Base-by-base conservation (phyloP, 495 filamentous ascomycete genomes). In the Elaphomyces granulatus region DNA sequence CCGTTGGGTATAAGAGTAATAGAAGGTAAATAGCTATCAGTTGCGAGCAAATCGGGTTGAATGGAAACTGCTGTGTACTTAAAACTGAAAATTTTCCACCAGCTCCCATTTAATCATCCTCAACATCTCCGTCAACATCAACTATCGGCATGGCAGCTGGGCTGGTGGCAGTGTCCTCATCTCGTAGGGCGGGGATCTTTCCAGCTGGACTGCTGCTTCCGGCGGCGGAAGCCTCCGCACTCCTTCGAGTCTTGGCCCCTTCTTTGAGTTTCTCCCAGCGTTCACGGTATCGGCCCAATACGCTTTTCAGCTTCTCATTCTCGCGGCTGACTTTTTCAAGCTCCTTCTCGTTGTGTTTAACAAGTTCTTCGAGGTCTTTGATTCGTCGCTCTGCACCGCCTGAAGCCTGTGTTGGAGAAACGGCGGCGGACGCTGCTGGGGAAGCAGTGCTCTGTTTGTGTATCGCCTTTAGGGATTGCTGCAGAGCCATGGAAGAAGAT, bases 221-320 rank as follows among this genome's bases (percentile, higher is more conserved):
- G 40, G 43, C 18, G 2, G 42, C 28, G n/a, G 38, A 30, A 2
- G 42, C 40, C 15, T 35, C 31, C 18, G 39, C 34, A 15, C 71
- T 72, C 28, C 74, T 58, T 35, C 74, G 52, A 1, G 72, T 77
- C 57, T 81, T 86, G 9, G 87, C 87, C 0, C 81, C 78, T 14
- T 83, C 79, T 54, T 90, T 88, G 50, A 94, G 62, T 56, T 79
- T 78, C 58, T 92, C 81, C 80, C 83, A 94, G 44, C 75, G 68
- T 39, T 84, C 78, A 19, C 81, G 56, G 53, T 92, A 93, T 41
- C 74, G 68, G 9, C 66, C 65, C 15, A 88, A 58, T 4, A 78
- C 75, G 30, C 61, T 66, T 32, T 73, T 69, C 33, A 83, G 58
- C 52, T 81, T 86, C 42, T 80, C 72, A 46, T 86, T 79, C 43